Evolutionary conservation across 306 rosid genomes (phyloP), one percentile per base, ranked within the genome.

Genomic region (Begonia fuchsioides): DNA sequence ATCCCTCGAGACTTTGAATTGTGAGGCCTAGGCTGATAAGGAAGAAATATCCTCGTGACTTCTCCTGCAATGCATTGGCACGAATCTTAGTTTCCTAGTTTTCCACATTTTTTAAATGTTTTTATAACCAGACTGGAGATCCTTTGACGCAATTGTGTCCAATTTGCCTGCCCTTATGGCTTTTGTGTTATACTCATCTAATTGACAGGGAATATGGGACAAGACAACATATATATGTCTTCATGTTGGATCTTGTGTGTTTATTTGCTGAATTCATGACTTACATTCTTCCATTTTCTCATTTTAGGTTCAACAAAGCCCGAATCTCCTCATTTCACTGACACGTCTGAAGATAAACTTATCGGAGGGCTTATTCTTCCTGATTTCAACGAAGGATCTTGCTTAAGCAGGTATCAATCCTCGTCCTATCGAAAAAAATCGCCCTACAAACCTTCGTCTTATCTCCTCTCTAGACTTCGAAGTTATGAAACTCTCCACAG

Each of bases 391-490:
- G 75, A 73, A 54, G 51, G 38, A 44, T 73, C 93, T 40, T 82
- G 93, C 60, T 64, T 78, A 35, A 82, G 93, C 62, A 71, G 84
- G 65, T 76, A 82, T 45, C 79, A 58, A 16, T 71, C 87, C 38
- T 60, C 39, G 49, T 20, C 51, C 45, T 68, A 70, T 66, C 61
- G 52, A 59, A 76, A 64, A 59, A 55, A 53, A 43, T 62, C 65
- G 47, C 47, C 67, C 40, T 68, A 48, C 38, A 73, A 53, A 47
- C 84, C 87, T 51, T 78, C 87, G 50, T 53, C 77, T 58, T 64
- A 76, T 57, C 81, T 82, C 52, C 55, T 76, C 51, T 76, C 84
- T 12, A 71, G 66, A 49, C 66, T 82, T 41, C 59, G 76, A 63
- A 67, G 48, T 18, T 82, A 82, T 41, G 93, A 78, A 68, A 58